These are phyloP conservation scores for Nannochloropsis oceanica DNA, from an alignment of 108 stramenopile species.

Conservation along the genomic window DNA sequence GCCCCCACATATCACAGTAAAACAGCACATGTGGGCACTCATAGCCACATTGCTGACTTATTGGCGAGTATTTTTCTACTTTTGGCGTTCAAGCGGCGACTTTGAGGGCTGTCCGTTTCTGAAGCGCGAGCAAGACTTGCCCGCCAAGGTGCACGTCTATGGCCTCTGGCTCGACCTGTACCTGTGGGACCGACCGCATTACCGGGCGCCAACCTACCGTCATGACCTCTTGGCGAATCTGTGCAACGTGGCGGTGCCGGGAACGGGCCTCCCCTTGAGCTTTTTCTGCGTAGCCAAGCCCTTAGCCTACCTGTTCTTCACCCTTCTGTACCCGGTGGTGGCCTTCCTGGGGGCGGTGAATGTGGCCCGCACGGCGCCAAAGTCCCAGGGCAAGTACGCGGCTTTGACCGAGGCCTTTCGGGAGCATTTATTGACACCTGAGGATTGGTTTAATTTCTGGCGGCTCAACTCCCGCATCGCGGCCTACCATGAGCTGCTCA, in stretches of 20 bases:
- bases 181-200: conserved; percentile 81
- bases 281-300: conserved; percentile 42
- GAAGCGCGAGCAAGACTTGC: neutral
- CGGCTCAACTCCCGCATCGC: conserved; percentile 82
- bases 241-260: conserved; percentile 88
- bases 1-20: no score
- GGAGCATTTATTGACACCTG: conserved; percentile 64
- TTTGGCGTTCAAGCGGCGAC: neutral
- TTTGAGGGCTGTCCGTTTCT: neutral
- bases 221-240: conserved; percentile 76
- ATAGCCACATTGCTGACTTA: neutral
- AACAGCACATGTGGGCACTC: neutral
- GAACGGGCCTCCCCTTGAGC: conserved; percentile 76
- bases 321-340: conserved; percentile 56
- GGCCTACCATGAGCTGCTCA: conserved; percentile 71
- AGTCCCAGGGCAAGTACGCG: conserved; percentile 30
- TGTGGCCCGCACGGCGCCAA: conserved; percentile 32
- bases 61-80: neutral
- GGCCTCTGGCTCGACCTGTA: conserved; percentile 66
- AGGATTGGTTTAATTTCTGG: conserved; percentile 96
- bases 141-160: conserved; percentile 60
- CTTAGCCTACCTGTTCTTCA: conserved; percentile 39
- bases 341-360: conserved; percentile 52
- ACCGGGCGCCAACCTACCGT: conserved; percentile 68
- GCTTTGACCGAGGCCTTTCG: conserved; percentile 50